Percentiles rank a stretch among this genome's conserved stretches.
These are phyloP conservation scores for Lipomyces orientalis DNA, from an alignment of 805 yeast species.

Conservation along the genomic window DNA sequence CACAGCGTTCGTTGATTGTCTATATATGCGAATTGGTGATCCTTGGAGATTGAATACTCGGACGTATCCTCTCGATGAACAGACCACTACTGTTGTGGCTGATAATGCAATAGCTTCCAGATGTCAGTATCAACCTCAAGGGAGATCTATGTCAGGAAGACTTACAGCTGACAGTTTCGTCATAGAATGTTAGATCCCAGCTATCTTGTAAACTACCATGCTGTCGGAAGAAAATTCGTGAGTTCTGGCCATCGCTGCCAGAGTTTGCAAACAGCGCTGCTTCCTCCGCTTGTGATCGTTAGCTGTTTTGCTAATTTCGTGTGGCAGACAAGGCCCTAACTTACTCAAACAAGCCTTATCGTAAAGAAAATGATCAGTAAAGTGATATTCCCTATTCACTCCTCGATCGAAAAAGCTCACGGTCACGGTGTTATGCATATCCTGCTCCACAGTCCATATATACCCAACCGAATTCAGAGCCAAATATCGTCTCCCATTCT, in stretches of 20 bases:
- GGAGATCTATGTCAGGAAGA: not conserved
- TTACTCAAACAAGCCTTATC: constrained; percentile 64
- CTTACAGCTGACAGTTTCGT: constrained; percentile 54
- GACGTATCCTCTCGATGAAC: constrained; percentile 77
- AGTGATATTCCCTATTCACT: constrained; percentile 78
- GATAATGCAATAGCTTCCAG: constrained; percentile 64
- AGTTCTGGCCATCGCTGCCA: constrained; percentile 40
- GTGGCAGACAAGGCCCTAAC: not conserved
- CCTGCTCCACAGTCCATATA: constrained; percentile 74
- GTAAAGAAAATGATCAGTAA: constrained; percentile 72
- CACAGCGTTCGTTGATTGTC: constrained; percentile 72
- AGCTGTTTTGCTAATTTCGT: not conserved
- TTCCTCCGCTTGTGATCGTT: constrained; percentile 13
- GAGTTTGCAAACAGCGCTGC: constrained; percentile 68
- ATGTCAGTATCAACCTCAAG: not conserved
- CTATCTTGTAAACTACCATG: constrained; percentile 63
- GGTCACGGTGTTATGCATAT: constrained; percentile 71
- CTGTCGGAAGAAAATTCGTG: constrained; percentile 66
- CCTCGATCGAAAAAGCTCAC: constrained; percentile 85
- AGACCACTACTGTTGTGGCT: constrained; percentile 63
- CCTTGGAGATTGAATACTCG: constrained; percentile 77
- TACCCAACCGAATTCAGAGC: constrained; percentile 59
- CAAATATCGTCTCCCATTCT: constrained; percentile 69
- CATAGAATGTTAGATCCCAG: constrained; percentile 62
- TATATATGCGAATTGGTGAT: constrained; percentile 61